phyloP scores from a whole-genome alignment of 1,139 yeast species.

The Sugiyamaella xylanicola region DNA sequence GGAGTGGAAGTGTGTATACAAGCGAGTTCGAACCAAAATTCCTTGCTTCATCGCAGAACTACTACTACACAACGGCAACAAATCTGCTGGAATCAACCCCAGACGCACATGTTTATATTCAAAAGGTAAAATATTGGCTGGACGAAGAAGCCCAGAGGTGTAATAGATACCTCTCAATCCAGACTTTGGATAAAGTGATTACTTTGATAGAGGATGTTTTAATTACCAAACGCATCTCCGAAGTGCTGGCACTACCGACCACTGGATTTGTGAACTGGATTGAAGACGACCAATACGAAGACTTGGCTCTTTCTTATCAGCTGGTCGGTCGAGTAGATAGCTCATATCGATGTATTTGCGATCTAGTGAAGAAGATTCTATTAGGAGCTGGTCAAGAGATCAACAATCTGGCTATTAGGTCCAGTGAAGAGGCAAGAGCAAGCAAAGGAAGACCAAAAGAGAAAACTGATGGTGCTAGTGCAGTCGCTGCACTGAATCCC shows the following conservation, averaged over 20 bases:
- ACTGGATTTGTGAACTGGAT: conserved; percentile 65
- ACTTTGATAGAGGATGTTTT: conserved; percentile 64
- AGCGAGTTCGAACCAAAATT: conserved; percentile 69
- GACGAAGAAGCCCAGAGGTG: conserved; percentile 62
- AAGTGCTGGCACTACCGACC: conserved; percentile 50
- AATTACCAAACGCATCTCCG: conserved; percentile 60
- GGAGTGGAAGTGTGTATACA: conserved; percentile 54
- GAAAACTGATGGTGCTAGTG: neutral
- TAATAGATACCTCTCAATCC: conserved; percentile 55
- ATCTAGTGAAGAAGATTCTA: conserved; percentile 54
- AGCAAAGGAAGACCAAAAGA: conserved; percentile 25
- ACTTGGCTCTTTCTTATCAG: conserved; percentile 52
- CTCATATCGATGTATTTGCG: conserved; percentile 53
- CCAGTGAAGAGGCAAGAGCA: conserved; percentile 30
- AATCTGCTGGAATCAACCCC: conserved; percentile 46
- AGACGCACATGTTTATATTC: conserved; percentile 58
- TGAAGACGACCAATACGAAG: conserved; percentile 44
- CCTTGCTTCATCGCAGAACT: conserved; percentile 56
- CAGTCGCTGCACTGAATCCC: conserved; percentile 37
- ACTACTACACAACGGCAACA: conserved; percentile 53
- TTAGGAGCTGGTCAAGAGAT: conserved; percentile 47
- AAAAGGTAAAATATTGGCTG: conserved; percentile 55
- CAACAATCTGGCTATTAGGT: conserved; percentile 31
- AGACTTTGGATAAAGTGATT: conserved; percentile 52
- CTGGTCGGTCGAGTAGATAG: conserved; percentile 57